Base-by-base conservation (phyloP, 305 asterid genomes). In the Fraxinus greggii region DNA sequence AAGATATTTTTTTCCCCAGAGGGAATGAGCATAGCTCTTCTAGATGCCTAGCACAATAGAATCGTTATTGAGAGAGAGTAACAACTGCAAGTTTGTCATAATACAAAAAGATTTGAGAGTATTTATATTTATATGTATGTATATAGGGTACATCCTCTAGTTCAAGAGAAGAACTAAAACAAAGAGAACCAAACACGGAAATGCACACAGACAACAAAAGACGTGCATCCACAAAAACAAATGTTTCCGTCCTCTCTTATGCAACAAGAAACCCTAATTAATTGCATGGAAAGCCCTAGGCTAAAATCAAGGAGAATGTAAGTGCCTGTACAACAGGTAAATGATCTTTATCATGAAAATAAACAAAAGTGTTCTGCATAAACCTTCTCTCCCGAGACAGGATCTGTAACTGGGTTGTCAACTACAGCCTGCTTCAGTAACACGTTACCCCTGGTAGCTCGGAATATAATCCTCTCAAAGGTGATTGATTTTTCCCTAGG, bases 361-460 rank as follows among this genome's bases (percentile, higher is more conserved):
- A 36, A 79, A 79, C 70, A 21, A 38, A 77, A 79, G 35, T 67
- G 83, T 32, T 75, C 65, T 40, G 61, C 69, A 80, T 80, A 80
- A 82, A 97, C 99, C 99, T 97, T 97, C 82, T 92, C 98, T 72
- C 98, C 98, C 8, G 99, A 92, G 84, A 83, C 92, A 40, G 98
- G 99, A 88, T 97, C 99, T 36, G 84, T 86, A 77, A 97, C 92
- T 35, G 93, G 90, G 83, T 92, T 97, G 86, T 97, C 98, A 82
- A 95, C 90, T 17, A 85, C 84, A 88, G 92, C 89, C 84, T 97
- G 98, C 90, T 88, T 95, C 82, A 97, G 88, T 82, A 89, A 92
- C 88, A 95, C 97, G 81, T 97, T 97, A 84, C 98, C 98, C 95
- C 98, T 92, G 84, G 99, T 95, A 81, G 98, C 98, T 77, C 98